Percentiles rank a stretch among this genome's conserved stretches.
Conservation (phyloP, 2,329 filamentous ascomycete species). For the Calycina herbarum region DNA sequence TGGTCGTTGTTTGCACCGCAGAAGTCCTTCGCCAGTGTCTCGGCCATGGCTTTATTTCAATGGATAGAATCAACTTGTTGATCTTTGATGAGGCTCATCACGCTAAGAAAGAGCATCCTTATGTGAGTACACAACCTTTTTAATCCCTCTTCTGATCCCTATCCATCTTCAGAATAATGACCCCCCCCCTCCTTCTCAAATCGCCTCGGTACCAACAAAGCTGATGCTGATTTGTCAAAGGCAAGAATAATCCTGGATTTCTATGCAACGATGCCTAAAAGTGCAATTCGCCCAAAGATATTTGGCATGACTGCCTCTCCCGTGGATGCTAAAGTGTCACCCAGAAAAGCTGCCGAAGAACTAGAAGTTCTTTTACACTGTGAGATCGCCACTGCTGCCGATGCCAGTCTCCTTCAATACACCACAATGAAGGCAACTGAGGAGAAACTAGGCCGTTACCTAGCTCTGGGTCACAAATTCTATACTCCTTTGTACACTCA, state of each 20-base stretch:
- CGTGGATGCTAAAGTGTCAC: slow-evolving; percentile 77
- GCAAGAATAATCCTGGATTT: slow-evolving; percentile 87
- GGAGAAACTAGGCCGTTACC: slow-evolving; percentile 53
- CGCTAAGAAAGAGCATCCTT: slow-evolving; percentile 89
- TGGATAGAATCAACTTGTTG: slow-evolving; percentile 82
- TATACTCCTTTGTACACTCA: slow-evolving; percentile 64
- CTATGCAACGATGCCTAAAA: slow-evolving; percentile 54
- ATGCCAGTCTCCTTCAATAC: slow-evolving; percentile 59
- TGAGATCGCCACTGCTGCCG: slow-evolving; percentile 75
- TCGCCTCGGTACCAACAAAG: not conserved
- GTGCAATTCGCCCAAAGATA: slow-evolving; percentile 65
- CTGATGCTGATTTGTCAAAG: not conserved
- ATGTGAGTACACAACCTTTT: slow-evolving; percentile 40
- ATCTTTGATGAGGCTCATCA: slow-evolving; percentile 98
- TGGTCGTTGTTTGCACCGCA: slow-evolving; percentile 89
- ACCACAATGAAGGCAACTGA: slow-evolving; percentile 61
- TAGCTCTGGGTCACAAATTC: slow-evolving; percentile 48
- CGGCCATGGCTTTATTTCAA: slow-evolving; percentile 74
- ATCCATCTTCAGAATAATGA: not conserved
- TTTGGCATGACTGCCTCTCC: slow-evolving; percentile 98
- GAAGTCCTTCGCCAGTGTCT: slow-evolving; percentile 81
- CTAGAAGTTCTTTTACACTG: slow-evolving; percentile 78
- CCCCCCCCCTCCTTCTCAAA: not conserved
- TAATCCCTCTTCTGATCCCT: not conserved
- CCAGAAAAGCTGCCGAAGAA: slow-evolving; percentile 67